These are phyloP conservation scores for Schoenoplectus tabernaemontani DNA, from an alignment of 202 grass and related monocot genomes.

Conservation along the genomic window DNA sequence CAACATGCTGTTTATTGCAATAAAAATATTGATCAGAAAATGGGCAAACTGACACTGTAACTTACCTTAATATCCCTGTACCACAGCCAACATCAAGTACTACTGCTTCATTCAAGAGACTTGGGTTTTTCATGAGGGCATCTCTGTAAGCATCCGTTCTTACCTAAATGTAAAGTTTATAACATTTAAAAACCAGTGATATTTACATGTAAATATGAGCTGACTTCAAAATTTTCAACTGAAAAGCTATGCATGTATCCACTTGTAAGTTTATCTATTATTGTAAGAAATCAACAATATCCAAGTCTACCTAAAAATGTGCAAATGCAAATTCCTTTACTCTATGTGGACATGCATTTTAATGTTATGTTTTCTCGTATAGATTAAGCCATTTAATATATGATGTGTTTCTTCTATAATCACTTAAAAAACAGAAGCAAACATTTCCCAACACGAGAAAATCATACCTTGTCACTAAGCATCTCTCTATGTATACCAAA, in stretches of 20 bases:
- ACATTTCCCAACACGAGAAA: not conserved
- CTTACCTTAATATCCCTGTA: constrained; percentile 86
- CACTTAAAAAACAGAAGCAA: not conserved
- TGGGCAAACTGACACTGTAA: not conserved
- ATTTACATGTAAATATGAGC: not conserved
- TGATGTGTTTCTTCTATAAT: not conserved
- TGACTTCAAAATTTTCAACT: not conserved
- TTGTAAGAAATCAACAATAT: not conserved
- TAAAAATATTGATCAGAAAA: not conserved
- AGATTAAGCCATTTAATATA: not conserved
- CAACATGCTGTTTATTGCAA: not conserved
- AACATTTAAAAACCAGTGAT: not conserved
- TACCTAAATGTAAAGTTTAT: constrained; percentile 35
- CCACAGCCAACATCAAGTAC: constrained; percentile 99
- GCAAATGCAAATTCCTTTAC: not conserved
- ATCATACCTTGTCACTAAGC: constrained; percentile 74
- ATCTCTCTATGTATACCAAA: constrained; percentile 96
- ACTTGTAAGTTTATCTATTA: not conserved
- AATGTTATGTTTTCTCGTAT: not conserved
- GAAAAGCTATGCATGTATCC: not conserved
- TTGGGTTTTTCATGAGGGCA: constrained; percentile 68
- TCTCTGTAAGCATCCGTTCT: constrained; percentile 88
- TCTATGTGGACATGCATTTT: not conserved
- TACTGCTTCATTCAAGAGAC: constrained; percentile 50
- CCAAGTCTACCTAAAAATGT: not conserved